Base-by-base conservation (phyloP, 2,329 filamentous ascomycete genomes). In the Xylaria sp. region DNA sequence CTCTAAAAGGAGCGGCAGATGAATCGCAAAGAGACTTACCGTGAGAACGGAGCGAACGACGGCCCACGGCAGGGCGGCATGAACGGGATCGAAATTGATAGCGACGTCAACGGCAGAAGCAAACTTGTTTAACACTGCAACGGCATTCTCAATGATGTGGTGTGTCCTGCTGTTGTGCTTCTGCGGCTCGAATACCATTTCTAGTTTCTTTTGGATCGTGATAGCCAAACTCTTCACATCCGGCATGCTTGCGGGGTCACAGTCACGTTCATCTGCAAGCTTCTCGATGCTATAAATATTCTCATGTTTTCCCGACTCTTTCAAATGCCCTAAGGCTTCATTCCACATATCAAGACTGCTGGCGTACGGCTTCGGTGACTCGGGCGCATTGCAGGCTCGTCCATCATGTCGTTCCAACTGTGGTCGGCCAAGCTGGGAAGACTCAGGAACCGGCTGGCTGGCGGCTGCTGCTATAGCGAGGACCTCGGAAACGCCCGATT, bases 41-140 rank as follows among this genome's bases (percentile, higher is more conserved):
- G 41, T 25, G 17, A 58, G 53, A 17, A 56, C 33, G 27, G 33
- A 46, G 11, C 38, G 55, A 31, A 60, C 60, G 33, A 10, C 40
- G 15, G 60, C 60, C 60, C 60, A 63, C 19, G 60, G 60, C 8
- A 54, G 35, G 29, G 60, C 56, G 43, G 60, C 60, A 38, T 63
- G 60, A 8, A 25, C 25, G 15, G 60, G 56, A 49, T 63, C 60
- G 21, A 43, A 52, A 21, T 52, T 60, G 10, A 60, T 52, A 2
- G 46, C 46, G 1, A 60, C 58, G 6, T 60, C 58, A 41, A 35
- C 53, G 23, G 23, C 46, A 13, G 56, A 54, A 35, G 25, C 3
- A 6, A 59, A 48, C 6, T 35, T 54, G 17, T 23, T 19, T 29
- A 59, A 7, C 8, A 48, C n/a, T 47, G 11, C 19, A 17, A 59